Evolutionary conservation across 345 rosid genomes (phyloP).

Genomic region (Fremontodendron californicum): DNA sequence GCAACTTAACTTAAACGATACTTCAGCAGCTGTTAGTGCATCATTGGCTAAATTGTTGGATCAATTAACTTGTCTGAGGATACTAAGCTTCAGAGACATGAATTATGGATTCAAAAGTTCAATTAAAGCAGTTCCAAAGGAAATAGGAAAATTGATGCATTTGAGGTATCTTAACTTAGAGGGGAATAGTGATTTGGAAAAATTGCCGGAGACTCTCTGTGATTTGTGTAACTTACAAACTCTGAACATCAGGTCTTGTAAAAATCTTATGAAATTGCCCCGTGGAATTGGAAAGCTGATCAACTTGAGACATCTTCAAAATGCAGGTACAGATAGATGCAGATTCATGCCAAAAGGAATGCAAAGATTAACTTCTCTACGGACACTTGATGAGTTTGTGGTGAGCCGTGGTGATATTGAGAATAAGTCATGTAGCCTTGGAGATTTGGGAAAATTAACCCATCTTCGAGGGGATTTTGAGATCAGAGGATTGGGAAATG

Average conservation of each 20-base stretch:
- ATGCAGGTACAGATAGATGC: constrained; percentile 7
- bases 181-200: background rate
- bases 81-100: background rate
- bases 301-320: background rate
- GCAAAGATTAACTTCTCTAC: background rate
- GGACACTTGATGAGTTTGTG: constrained; percentile 3
- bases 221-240: background rate
- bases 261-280: background rate
- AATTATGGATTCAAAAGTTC: background rate
- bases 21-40: too few species aligned
- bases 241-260: background rate
- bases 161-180: constrained; percentile 22
- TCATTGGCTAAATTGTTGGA: background rate
- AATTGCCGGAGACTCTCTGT: background rate
- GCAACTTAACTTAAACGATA: background rate
- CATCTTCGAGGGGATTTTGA: background rate
- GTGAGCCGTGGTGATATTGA: background rate
- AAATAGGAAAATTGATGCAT: constrained; percentile 11
- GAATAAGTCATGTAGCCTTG: constrained; percentile 8
- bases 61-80: background rate
- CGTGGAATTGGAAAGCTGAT: background rate
- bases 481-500: constrained; percentile 3
- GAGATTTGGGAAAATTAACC: background rate
- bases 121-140: constrained; percentile 7
- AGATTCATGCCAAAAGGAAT: background rate